phyloP scores from a whole-genome alignment of 2,329 filamentous ascomycete genomes.

The Aotearoamyces nothofagi region DNA sequence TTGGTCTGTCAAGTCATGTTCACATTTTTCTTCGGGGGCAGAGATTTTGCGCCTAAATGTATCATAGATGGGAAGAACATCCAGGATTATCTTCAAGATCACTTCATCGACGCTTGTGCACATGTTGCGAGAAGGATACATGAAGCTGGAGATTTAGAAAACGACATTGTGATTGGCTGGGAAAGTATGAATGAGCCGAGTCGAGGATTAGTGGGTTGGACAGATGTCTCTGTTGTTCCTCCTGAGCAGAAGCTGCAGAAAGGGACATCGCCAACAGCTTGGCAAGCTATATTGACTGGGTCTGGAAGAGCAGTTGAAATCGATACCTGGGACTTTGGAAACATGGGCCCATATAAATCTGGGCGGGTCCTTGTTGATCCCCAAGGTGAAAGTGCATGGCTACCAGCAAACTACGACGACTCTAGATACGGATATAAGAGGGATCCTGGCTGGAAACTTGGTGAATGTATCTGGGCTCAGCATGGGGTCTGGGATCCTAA shows the following conservation, averaged over 20 bases:
- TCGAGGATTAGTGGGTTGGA: conserved; percentile 69
- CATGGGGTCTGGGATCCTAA: conserved; percentile 87
- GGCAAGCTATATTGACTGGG: conserved; percentile 86
- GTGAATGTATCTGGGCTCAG: conserved; percentile 94
- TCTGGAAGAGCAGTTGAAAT: conserved; percentile 82
- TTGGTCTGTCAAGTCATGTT: conserved; percentile 83
- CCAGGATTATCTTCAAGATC: conserved; percentile 81
- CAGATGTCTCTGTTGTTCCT: conserved; percentile 69
- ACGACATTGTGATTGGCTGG: conserved; percentile 84
- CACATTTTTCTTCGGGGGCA: conserved; percentile 83
- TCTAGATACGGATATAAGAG: conserved; percentile 80
- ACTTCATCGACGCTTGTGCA: conserved; percentile 67
- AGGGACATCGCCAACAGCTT: conserved; percentile 83
- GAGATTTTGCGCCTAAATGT: conserved; percentile 87
- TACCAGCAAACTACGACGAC: conserved; percentile 72
- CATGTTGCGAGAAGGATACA: conserved; percentile 75
- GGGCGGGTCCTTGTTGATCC: conserved; percentile 76
- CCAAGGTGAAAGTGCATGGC: conserved; percentile 71
- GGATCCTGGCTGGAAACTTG: conserved; percentile 76
- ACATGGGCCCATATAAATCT: conserved; percentile 81
- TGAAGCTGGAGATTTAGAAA: conserved; percentile 77
- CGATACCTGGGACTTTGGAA: conserved; percentile 85
- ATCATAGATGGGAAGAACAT: conserved; percentile 93
- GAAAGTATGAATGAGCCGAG: conserved; percentile 95
- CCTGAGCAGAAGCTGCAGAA: conserved; percentile 83